Evolutionary conservation across 2,329 filamentous ascomycete species (phyloP).

Genomic region (Dactylellina sp.): DNA sequence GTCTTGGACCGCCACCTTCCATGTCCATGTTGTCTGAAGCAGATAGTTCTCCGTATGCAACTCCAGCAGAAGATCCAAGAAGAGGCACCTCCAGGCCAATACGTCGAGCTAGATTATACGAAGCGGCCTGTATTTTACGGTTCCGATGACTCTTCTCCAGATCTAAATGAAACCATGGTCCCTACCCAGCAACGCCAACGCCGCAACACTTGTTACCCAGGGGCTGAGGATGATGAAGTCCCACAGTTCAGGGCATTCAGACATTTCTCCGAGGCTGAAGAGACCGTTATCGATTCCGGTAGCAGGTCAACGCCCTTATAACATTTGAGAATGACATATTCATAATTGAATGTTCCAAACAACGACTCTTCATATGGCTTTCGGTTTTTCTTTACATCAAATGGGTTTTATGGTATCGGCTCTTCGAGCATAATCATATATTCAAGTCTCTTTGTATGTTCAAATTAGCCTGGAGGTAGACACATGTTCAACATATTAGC

Average conservation of each 20-base stretch:
- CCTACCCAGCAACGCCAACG: background rate
- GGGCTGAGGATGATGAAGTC: slow-evolving; percentile 1
- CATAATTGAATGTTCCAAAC: no score
- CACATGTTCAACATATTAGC: no score
- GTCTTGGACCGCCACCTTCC: slow-evolving; percentile 12
- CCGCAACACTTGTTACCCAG: background rate
- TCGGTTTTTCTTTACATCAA: no score
- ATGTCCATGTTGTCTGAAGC: slow-evolving; percentile 26
- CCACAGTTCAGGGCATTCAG: no score
- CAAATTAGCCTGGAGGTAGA: no score
- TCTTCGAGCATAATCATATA: no score
- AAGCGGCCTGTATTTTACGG: slow-evolving; percentile 27
- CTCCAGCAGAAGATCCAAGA: slow-evolving; percentile 15
- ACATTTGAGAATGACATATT: no score
- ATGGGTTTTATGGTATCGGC: no score
- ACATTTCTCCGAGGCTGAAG: background rate
- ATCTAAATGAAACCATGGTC: background rate
- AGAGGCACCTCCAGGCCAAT: background rate
- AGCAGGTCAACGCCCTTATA: no score
- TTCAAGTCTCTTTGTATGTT: no score
- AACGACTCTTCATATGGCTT: no score
- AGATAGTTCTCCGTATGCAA: slow-evolving; percentile 17
- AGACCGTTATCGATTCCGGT: background rate
- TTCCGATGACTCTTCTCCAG: slow-evolving; percentile 12
- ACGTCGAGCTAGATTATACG: slow-evolving; percentile 23